Conservation (phyloP, 768 basidiomycete genomes). For the Udeniomyces megalosporus region DNA sequence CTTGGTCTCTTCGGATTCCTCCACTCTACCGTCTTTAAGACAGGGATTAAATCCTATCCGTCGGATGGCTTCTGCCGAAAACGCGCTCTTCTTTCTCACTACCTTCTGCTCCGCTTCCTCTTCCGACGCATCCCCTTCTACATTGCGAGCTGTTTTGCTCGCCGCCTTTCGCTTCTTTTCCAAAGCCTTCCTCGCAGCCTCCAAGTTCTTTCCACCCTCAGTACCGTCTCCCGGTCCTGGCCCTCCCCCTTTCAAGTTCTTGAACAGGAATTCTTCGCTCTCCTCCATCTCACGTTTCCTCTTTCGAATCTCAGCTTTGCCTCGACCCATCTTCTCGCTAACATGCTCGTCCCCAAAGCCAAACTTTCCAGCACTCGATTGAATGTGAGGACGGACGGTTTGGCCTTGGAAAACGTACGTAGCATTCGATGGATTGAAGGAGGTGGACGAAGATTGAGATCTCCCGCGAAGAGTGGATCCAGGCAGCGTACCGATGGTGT, state of each 20-base stretch:
- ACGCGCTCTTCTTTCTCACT: conserved; percentile 35
- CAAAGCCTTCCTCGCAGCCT: conserved; percentile 13
- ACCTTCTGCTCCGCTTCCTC: conserved; percentile 10
- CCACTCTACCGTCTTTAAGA: background rate
- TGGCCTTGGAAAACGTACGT: conserved; percentile 63
- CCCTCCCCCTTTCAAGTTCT: conserved; percentile 38
- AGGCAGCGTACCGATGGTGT: conserved; percentile 17
- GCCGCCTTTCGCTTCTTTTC: conserved; percentile 18
- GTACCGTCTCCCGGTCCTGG: conserved; percentile 8
- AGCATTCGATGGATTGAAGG: conserved; percentile 27
- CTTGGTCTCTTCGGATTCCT: conserved; percentile 4
- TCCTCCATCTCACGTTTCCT: conserved; percentile 36
- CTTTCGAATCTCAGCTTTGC: conserved; percentile 59
- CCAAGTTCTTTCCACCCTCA: conserved; percentile 12
- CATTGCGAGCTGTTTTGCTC: conserved; percentile 2
- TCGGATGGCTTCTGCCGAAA: conserved; percentile 51
- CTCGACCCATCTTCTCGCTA: conserved; percentile 58
- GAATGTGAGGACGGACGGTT: conserved; percentile 36
- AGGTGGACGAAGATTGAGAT: background rate
- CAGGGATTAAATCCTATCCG: conserved; percentile 67
- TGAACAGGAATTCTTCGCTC: conserved; percentile 46
- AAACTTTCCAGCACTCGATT: conserved; percentile 15
- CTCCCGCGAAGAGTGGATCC: no score
- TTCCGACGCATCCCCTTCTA: conserved; percentile 17
- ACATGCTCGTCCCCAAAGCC: conserved; percentile 35